Evolutionary conservation across 805 yeast species (phyloP), one percentile per base, ranked within the genome.

Genomic region (Soucietia sequanensis): DNA sequence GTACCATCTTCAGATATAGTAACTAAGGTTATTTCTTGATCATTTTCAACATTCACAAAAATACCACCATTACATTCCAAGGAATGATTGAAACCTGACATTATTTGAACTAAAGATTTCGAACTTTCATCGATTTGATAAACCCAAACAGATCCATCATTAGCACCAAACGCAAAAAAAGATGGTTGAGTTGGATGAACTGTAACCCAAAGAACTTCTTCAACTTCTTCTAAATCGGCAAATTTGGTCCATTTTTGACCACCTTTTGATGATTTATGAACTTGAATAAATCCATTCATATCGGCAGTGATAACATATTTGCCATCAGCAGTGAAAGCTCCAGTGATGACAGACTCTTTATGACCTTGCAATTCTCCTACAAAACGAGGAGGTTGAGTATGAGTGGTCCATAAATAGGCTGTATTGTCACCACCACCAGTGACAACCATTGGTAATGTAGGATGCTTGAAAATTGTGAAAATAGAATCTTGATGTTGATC

Each of bases 351-450:
- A 21, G 95, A 84, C 58, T 93, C 99, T 26, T 81, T 81, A 62
- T 87, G 95, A 14, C 91, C 95, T 34, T 68, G 67, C 39, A 93
- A 65, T 49, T 84, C 80, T 25, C 84, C 80, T 2, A 88, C 90
- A 38, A 84, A 70, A 43, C 81, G 78, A 8, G 96, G 87, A 21
- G 96, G 95, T 41, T 78, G 80, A 2, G 87, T 72, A 59, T 88
- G 95, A 2, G 95, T 82, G 4, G 96, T 88, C 98, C 98, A 93
- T 50, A 93, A 56, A 56, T 78, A 86, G 2, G 90, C 96, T 17
- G 78, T 69, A 58, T 91, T 81, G 59, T 93, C 99, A 39, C 95
- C 98, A 27, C 96, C 98, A 20, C 99, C 99, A 15, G 91, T 75
- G n/a, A 81, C 83, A 6, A 86, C 93, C 58, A 83, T 60, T 12